A percentile compares a stretch with the other conserved stretches of the same genome.
These are phyloP conservation scores for Aspergillus bridgeri DNA, from an alignment of 495 filamentous ascomycete species.

Conservation along the genomic window DNA sequence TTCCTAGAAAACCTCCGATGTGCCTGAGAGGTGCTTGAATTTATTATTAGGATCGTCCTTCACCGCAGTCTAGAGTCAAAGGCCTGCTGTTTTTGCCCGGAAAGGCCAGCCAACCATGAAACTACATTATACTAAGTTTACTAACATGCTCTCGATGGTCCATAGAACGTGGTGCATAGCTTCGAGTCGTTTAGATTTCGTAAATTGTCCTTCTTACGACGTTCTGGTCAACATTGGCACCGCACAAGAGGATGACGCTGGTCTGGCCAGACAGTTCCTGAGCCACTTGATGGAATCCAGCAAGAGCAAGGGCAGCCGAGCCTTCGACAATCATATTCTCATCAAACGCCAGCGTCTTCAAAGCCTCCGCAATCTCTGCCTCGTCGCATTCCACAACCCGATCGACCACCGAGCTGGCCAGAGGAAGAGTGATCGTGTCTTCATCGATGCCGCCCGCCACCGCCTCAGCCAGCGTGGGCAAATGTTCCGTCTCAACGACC, in stretches of 20 bases:
- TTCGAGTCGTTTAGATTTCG: background rate
- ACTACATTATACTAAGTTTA: too few relatives aligned
- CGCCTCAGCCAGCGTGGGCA: conserved; percentile 1
- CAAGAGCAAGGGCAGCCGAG: background rate
- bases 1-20: too few relatives aligned
- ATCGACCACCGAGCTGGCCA: conserved; percentile 2
- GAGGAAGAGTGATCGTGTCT: conserved; percentile 3
- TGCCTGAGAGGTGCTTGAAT: too few relatives aligned
- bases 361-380: background rate
- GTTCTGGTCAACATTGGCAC: background rate
- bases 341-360: conserved; percentile 2
- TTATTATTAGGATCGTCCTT: too few relatives aligned
- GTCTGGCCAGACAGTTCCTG: background rate
- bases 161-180: too few relatives aligned
- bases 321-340: conserved; percentile 6
- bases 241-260: conserved; percentile 1
- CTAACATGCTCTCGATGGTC: too few relatives aligned
- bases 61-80: too few relatives aligned
- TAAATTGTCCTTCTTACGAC: background rate
- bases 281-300: background rate
- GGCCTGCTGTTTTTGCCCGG: too few relatives aligned
- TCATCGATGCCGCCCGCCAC: conserved; percentile 4
- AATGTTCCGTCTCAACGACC: conserved; percentile 3
- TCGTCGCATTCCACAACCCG: conserved; percentile 3
- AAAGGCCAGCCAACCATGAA: too few relatives aligned